A percentile compares a stretch with the other conserved stretches of the same genome.
These are phyloP conservation scores for Leucocoprinus leucothites DNA, from an alignment of 768 basidiomycete species.

Conservation along the genomic window DNA sequence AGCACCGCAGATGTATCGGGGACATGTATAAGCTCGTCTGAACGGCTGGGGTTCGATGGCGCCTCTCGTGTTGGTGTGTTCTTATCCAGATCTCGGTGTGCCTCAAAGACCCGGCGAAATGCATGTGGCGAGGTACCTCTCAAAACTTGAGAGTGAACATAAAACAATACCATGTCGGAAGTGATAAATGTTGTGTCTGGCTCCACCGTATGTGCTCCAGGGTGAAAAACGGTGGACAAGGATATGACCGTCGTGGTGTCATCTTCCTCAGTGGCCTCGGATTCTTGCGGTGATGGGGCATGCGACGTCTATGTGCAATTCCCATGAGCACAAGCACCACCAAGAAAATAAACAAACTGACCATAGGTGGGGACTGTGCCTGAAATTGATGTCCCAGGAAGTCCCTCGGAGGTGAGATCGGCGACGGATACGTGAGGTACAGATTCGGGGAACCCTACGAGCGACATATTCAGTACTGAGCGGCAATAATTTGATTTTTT, in stretches of 20 bases:
- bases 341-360: neutral
- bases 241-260: neutral
- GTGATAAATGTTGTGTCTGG: conserved; percentile 39
- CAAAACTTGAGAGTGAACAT: conserved; percentile 46
- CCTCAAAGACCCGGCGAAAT: conserved; percentile 28
- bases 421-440: neutral
- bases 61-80: conserved; percentile 1
- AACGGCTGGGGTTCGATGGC: conserved; percentile 34
- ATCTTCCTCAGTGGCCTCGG: neutral
- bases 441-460: neutral
- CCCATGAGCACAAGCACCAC: neutral
- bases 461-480: no score
- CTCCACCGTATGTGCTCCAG: conserved; percentile 14
- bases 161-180: conserved; percentile 62
- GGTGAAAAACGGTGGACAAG: conserved; percentile 23
- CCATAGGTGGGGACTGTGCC: neutral
- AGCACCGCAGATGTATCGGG: conserved; percentile 41
- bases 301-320: neutral
- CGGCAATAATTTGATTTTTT: no score
- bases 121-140: conserved; percentile 40
- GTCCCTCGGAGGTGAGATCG: neutral
- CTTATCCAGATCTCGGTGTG: neutral
- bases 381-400: neutral
- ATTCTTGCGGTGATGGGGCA: neutral
- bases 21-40: conserved; percentile 32